These are phyloP conservation scores for Citrus trifoliata DNA, from an alignment of 345 rosid species.

Conservation along the genomic window DNA sequence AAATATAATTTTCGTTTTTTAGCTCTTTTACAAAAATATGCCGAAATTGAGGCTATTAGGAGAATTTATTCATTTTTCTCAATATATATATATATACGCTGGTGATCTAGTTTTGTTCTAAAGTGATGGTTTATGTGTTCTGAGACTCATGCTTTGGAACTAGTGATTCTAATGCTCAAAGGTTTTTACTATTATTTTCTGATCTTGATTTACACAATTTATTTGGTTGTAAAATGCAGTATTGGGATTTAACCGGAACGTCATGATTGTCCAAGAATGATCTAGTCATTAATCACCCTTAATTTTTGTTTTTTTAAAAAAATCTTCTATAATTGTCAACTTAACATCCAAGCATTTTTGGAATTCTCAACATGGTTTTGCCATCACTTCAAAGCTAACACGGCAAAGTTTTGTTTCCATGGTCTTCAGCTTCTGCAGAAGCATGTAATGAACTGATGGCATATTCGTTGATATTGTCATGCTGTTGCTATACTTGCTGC, in stretches of 20 bases:
- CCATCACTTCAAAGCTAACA: constrained; percentile 17
- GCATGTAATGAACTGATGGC: constrained; percentile 94
- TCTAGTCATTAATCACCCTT: background rate
- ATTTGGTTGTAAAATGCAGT: background rate
- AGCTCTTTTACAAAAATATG: background rate
- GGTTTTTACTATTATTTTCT: background rate
- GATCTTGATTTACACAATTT: background rate
- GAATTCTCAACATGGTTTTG: background rate
- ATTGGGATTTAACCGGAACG: background rate
- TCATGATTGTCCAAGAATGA: background rate
- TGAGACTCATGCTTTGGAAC: background rate
- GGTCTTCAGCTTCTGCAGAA: constrained; percentile 80
- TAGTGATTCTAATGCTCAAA: background rate
- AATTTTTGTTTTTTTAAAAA: background rate
- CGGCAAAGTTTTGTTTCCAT: constrained; percentile 1
- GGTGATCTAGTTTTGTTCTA: background rate
- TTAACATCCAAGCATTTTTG: background rate
- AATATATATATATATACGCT: background rate
- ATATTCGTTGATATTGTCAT: constrained; percentile 85
- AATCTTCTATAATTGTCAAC: background rate
- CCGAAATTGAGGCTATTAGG: background rate
- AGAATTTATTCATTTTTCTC: background rate
- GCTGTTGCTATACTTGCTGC: constrained; percentile 99
- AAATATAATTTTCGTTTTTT: background rate
- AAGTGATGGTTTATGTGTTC: background rate